Percentiles rank a stretch among this genome's conserved stretches.
phyloP scores from a whole-genome alignment of 306 rosid genomes.

The Sechiopsis laciniata region DNA sequence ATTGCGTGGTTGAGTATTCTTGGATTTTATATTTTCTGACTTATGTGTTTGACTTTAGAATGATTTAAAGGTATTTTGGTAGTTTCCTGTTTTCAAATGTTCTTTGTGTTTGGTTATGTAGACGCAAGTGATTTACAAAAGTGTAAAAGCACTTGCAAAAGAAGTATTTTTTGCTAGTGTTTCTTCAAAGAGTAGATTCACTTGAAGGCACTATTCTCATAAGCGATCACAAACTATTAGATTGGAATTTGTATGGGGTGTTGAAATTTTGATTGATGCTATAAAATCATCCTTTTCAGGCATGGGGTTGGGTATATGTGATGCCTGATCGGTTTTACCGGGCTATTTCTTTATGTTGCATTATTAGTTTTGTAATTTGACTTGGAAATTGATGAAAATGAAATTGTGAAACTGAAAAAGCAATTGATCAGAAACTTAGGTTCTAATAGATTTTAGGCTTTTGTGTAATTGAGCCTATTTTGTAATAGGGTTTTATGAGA shows the following conservation, averaged over 20 bases:
- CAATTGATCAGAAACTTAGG: not conserved
- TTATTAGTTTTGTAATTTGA: not conserved
- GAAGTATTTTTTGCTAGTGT: not conserved
- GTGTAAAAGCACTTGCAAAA: not conserved
- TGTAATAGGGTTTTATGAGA: too few relatives aligned
- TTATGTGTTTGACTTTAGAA: not conserved
- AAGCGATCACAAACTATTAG: not conserved
- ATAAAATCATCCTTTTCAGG: constrained; percentile 1
- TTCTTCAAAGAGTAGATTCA: not conserved
- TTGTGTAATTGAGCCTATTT: too few relatives aligned
- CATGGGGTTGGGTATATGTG: not conserved
- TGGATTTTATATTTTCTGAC: not conserved
- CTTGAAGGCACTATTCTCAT: not conserved
- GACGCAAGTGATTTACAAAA: not conserved
- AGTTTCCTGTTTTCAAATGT: not conserved
- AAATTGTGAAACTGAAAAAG: not conserved
- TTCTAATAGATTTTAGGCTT: too few relatives aligned
- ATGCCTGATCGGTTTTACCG: not conserved
- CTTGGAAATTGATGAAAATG: not conserved
- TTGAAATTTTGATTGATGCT: not conserved
- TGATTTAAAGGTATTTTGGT: not conserved
- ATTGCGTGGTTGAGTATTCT: not conserved
- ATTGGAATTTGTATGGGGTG: not conserved
- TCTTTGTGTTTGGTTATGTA: not conserved
- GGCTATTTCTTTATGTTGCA: not conserved